Conservation (phyloP, 2,329 filamentous ascomycete genomes). For the Fusarium duplospermum region DNA sequence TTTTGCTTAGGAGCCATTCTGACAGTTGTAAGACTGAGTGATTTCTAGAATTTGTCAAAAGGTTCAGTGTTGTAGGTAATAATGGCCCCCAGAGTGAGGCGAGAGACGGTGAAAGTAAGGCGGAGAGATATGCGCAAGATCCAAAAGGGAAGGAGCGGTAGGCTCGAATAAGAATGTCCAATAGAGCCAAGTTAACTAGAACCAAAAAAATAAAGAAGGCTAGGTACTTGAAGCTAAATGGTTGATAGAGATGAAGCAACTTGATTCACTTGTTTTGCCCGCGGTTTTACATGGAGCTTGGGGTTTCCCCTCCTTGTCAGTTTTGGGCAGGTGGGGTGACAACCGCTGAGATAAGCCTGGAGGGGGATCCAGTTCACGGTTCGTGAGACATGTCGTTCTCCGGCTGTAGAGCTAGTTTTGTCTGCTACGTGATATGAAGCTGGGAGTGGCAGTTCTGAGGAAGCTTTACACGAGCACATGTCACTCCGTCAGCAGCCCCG, state of each 20-base stretch:
- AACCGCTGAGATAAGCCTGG: slow-evolving; percentile 42
- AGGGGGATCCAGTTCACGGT: neutral
- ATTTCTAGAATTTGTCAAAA: neutral
- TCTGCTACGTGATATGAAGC: neutral
- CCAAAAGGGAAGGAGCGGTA: neutral
- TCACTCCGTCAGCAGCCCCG: neutral
- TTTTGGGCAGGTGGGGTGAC: slow-evolving; percentile 40
- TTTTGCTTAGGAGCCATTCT: slow-evolving; percentile 74
- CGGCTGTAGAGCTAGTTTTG: neutral
- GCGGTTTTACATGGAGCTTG: neutral
- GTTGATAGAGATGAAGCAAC: slow-evolving; percentile 9
- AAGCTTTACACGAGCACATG: neutral
- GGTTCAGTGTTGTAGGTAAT: neutral
- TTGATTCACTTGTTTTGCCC: slow-evolving; percentile 3
- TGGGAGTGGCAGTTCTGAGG: neutral
- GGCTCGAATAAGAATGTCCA: neutral
- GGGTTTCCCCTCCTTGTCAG: slow-evolving; percentile 40
- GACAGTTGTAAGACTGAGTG: neutral
- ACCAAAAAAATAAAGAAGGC: neutral
- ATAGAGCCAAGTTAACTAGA: neutral
- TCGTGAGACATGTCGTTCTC: neutral
- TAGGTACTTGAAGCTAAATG: slow-evolving; percentile 10
- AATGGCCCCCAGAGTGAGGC: neutral
- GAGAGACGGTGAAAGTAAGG: neutral
- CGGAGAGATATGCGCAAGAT: neutral